These are phyloP conservation scores for Calycina marina DNA, from an alignment of 2,329 filamentous ascomycete species.

Conservation along the genomic window DNA sequence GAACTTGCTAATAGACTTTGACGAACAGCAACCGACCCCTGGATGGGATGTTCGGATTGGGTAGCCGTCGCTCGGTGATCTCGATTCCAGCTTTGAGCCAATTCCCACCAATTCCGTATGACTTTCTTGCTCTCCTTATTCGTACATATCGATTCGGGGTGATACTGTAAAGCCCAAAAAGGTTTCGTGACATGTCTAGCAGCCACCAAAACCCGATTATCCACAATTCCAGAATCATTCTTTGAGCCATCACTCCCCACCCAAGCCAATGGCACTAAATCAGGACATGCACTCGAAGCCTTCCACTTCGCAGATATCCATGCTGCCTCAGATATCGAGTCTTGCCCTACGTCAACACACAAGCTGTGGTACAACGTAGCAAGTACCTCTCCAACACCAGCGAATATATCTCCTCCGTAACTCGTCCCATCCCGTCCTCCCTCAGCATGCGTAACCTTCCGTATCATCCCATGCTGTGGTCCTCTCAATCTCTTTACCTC, in stretches of 20 bases:
- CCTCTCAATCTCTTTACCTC: conserved; percentile 37
- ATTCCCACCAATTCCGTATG: conserved; percentile 47
- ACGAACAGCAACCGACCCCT: conserved; percentile 13
- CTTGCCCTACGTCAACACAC: conserved; percentile 22
- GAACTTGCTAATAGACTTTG: conserved; percentile 16
- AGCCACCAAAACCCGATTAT: conserved; percentile 40
- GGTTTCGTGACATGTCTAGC: conserved; percentile 43
- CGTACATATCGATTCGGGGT: conserved; percentile 58
- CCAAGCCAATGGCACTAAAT: conserved; percentile 23
- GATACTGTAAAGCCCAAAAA: conserved; percentile 57
- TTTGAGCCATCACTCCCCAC: conserved; percentile 14
- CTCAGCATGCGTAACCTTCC: conserved; percentile 34
- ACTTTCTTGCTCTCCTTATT: conserved; percentile 37
- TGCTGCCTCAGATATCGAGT: conserved; percentile 6
- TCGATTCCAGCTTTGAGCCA: conserved; percentile 32
- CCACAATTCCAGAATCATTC: conserved; percentile 18
- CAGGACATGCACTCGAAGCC: conserved; percentile 8
- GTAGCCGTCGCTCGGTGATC: conserved; percentile 4
- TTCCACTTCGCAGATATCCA: conserved; percentile 18
- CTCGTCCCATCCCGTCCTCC: conserved; percentile 1
- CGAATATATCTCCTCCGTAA: conserved; percentile 13
- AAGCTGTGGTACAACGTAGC: conserved; percentile 29
- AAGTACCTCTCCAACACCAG: conserved; percentile 17
- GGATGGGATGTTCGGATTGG: conserved; percentile 4
- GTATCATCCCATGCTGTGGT: conserved; percentile 47